phyloP scores from a whole-genome alignment of 345 rosid species.

The Raphanus raphanistrum region DNA sequence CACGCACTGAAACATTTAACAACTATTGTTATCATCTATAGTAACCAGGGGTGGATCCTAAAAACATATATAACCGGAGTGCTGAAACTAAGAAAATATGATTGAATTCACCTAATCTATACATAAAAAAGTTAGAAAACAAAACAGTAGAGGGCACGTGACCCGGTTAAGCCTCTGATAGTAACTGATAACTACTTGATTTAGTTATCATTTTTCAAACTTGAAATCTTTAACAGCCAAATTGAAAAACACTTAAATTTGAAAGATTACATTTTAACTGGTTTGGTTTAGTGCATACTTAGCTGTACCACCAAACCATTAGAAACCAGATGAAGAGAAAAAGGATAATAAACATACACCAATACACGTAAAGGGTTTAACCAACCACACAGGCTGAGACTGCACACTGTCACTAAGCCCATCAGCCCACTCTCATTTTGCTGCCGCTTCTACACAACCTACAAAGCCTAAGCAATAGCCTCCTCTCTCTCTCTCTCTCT shows the following conservation, averaged over 20 bases:
- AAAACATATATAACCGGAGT: too few relatives aligned
- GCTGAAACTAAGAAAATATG: too few relatives aligned
- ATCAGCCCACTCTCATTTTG: background rate
- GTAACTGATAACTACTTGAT: background rate
- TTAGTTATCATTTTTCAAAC: background rate
- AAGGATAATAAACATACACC: background rate
- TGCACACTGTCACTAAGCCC: constrained; percentile 22
- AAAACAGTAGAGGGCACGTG: too few relatives aligned
- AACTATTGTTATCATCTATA: background rate
- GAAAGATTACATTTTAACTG: background rate
- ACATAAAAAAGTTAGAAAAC: too few relatives aligned
- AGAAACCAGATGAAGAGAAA: background rate
- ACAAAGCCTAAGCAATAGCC: constrained; percentile 18
- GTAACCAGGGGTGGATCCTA: too few relatives aligned
- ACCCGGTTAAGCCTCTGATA: too few relatives aligned
- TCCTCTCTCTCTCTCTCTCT: background rate
- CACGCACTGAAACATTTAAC: constrained; percentile 7
- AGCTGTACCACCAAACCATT: background rate
- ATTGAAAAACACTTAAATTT: background rate
- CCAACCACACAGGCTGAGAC: constrained; percentile 17
- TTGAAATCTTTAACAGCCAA: background rate
- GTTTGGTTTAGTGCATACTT: background rate
- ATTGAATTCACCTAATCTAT: too few relatives aligned
- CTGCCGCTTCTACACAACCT: constrained; percentile 40
- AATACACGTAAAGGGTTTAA: background rate